Conservation (phyloP, 2,329 filamentous ascomycete species). For the Emericellopsis cladophorae region DNA sequence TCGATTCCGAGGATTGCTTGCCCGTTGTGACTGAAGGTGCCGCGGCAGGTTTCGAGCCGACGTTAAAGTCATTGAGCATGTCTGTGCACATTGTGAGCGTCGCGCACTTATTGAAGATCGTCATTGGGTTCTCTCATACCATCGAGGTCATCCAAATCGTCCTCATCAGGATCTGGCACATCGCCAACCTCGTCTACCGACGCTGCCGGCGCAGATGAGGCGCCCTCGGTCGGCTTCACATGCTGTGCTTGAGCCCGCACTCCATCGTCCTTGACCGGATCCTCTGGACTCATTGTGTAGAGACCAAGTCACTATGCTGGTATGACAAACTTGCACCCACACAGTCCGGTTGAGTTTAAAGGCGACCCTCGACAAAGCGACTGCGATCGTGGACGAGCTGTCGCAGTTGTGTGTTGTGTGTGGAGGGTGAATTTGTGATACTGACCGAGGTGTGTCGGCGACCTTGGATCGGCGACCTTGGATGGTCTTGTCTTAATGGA, state of each 20-base stretch:
- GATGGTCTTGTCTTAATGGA: too few species aligned
- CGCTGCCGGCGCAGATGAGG: slow-evolving; percentile 4
- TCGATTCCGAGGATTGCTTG: slow-evolving; percentile 1
- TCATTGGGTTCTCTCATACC: slow-evolving; percentile 33
- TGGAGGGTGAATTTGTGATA: too few species aligned
- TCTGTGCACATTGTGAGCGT: slow-evolving; percentile 37
- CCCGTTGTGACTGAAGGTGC: slow-evolving; percentile 10
- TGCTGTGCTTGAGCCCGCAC: slow-evolving; percentile 3
- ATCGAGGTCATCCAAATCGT: slow-evolving; percentile 84
- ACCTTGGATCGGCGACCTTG: too few species aligned
- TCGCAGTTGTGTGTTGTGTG: too few species aligned
- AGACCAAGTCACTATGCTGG: not conserved
- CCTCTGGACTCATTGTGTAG: slow-evolving; percentile 1
- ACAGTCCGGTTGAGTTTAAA: not conserved
- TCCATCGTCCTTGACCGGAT: slow-evolving; percentile 1
- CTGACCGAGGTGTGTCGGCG: too few species aligned
- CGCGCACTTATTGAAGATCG: not conserved
- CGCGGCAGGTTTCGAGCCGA: slow-evolving; percentile 9
- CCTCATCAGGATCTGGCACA: slow-evolving; percentile 82
- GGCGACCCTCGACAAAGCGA: too few species aligned
- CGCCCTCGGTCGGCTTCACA: slow-evolving; percentile 5
- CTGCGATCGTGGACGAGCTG: too few species aligned
- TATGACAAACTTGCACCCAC: not conserved
- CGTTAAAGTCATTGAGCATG: slow-evolving; percentile 81
- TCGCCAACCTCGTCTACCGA: slow-evolving; percentile 28